Base-by-base conservation (phyloP, 2,329 filamentous ascomycete genomes). In the Bipolaris victoriae region DNA sequence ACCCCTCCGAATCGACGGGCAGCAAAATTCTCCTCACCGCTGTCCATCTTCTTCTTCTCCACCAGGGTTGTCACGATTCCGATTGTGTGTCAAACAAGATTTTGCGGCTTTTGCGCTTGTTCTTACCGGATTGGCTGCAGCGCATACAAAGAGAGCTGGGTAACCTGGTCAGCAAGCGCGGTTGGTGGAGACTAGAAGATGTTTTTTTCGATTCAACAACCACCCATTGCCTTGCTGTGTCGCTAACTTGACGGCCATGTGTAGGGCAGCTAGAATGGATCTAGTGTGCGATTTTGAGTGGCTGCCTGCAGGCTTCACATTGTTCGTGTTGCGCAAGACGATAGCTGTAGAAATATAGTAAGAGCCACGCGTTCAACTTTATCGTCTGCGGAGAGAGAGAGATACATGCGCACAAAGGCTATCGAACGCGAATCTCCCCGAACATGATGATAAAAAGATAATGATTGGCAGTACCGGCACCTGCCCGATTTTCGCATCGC, bases 321-420 rank as follows among this genome's bases (percentile, higher is more conserved):
- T 49, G 49, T 57, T 46, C 31, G 53, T 58, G 31, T 55, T 60
- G 64, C 67, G 64, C 69, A 62, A 61, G 59, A 60, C 57, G 52
- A 53, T 69, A 72, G 65, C 65, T 58, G 49, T 67, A 68, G 64
- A 65, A 70, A 69, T 65, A 60, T 64, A 13, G 29, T 31, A 70
- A 67, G 66, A 68, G 51, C 64, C 60, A 69, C 56, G 63, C 62
- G 57, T 57, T 61, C 40, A 40, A 43, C 18, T 46, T 52, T 16
- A 11, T 41, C 43, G 48, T 18, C 22, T 39, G 44, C 44, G 44
- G 18, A 20, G 29, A 46, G 29, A 31, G 29, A 29, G 26, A 31
- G 29, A 31, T 11, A 13, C 31, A 24, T 41, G 16, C 45, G 49
- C 39, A 24, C 26, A 16, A 49, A 52, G 20, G 52, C 51, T 45